These are phyloP conservation scores for Sporothrix pallida DNA, from an alignment of 2,329 filamentous ascomycete genomes.

Conservation along the genomic window DNA sequence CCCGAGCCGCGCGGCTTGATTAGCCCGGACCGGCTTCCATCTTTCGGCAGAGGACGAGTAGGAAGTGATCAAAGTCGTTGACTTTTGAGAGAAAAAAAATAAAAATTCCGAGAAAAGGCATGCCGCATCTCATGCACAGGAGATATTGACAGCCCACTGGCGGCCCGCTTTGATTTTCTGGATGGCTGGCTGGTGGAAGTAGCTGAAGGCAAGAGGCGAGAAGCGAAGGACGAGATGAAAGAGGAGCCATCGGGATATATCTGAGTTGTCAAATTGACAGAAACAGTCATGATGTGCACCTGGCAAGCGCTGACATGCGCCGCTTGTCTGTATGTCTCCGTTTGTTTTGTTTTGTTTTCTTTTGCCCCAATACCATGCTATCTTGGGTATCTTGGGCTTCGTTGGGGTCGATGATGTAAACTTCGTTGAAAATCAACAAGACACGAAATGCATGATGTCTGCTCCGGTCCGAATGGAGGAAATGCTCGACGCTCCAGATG, in stretches of 20 bases:
- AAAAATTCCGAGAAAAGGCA: not conserved
- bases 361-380: not conserved
- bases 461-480: not conserved
- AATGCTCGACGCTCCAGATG: not conserved
- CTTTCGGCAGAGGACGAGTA: not conserved
- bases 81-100: not conserved
- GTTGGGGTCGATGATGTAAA: not conserved
- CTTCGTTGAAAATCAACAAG: not conserved
- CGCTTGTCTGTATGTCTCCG: not conserved
- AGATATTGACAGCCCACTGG: not conserved
- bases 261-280: not conserved
- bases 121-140: not conserved
- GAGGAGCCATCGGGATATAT: not conserved
- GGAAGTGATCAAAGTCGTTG: no score
- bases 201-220: not conserved
- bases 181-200: not conserved
- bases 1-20: not conserved
- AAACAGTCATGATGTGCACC: not conserved
- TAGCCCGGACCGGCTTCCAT: not conserved
- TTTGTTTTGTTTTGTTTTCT: not conserved
- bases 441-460: not conserved
- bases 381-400: no score
- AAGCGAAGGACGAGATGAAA: not conserved
- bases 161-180: not conserved
- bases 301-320: not conserved